These are phyloP conservation scores for Ogataea trehalophila DNA, from an alignment of 805 yeast genomes.

Conservation along the genomic window DNA sequence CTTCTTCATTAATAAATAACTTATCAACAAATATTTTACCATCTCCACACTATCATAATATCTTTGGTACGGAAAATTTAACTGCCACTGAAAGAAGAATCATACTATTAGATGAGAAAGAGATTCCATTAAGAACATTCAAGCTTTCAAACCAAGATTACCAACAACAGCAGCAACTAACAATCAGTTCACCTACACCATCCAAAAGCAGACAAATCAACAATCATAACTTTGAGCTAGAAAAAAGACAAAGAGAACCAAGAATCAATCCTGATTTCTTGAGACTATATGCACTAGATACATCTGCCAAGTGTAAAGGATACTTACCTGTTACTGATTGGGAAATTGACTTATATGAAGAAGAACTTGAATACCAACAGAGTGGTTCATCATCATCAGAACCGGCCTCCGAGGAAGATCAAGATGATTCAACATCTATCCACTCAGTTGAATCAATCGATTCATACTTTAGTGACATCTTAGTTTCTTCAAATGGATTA, in stretches of 20 bases:
- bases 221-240: not conserved
- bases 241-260: constrained; percentile 35
- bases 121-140: constrained; percentile 8
- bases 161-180: not conserved
- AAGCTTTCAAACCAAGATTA: not conserved
- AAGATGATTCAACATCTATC: constrained; percentile 2
- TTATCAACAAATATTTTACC: too few species aligned
- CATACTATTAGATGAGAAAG: constrained; percentile 2
- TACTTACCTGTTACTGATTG: constrained; percentile 31
- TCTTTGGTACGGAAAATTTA: not conserved
- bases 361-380: constrained; percentile 7
- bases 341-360: constrained; percentile 31
- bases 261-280: constrained; percentile 45
- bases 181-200: not conserved
- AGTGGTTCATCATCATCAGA: constrained; percentile 16
- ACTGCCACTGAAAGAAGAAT: constrained; percentile 1
- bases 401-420: constrained; percentile 14
- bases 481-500: not conserved
- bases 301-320: constrained; percentile 31
- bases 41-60: too few species aligned
- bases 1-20: not conserved
- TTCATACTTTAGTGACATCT: constrained; percentile 5
- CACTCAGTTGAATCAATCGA: constrained; percentile 6
- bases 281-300: constrained; percentile 45
- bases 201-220: constrained; percentile 8